A percentile compares a stretch with the other conserved stretches of the same genome.
Evolutionary conservation across 148 eudicot genomes (phyloP).

Genomic region (Polygonum maritimum): DNA sequence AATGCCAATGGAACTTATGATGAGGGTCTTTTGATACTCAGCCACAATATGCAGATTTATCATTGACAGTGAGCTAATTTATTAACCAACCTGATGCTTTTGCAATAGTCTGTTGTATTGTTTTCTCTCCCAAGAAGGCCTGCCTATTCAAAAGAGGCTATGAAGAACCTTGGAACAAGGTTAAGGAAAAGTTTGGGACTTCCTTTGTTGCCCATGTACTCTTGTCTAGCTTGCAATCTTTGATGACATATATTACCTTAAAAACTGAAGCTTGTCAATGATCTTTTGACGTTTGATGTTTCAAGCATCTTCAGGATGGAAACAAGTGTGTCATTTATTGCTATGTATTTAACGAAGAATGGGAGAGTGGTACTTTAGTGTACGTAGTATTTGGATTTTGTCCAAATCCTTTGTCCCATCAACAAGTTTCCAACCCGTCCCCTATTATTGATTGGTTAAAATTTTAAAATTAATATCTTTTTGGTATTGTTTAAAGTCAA

Average conservation of each 20-base stretch:
- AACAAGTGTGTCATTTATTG: too few species aligned
- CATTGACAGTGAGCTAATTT: not conserved
- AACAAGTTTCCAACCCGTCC: too few species aligned
- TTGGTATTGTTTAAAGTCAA: too few species aligned
- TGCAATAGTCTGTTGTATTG: not conserved
- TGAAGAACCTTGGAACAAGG: not conserved
- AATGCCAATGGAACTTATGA: not conserved
- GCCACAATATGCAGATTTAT: not conserved
- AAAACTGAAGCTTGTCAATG: not conserved
- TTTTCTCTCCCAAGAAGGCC: not conserved
- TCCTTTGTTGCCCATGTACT: not conserved
- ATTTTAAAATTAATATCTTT: too few species aligned
- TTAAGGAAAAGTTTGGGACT: not conserved
- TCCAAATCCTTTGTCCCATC: too few species aligned
- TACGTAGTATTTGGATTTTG: too few species aligned
- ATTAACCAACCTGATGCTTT: not conserved
- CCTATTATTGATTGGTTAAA: too few species aligned
- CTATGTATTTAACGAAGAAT: too few species aligned
- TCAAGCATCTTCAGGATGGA: not conserved
- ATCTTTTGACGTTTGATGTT: not conserved
- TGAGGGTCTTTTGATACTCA: not conserved
- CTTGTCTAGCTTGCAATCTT: not conserved
- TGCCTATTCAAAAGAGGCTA: not conserved
- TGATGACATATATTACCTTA: not conserved
- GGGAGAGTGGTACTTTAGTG: too few species aligned